Evolutionary conservation across 2,329 filamentous ascomycete genomes (phyloP).

Genomic region (Talaromyces sp.): DNA sequence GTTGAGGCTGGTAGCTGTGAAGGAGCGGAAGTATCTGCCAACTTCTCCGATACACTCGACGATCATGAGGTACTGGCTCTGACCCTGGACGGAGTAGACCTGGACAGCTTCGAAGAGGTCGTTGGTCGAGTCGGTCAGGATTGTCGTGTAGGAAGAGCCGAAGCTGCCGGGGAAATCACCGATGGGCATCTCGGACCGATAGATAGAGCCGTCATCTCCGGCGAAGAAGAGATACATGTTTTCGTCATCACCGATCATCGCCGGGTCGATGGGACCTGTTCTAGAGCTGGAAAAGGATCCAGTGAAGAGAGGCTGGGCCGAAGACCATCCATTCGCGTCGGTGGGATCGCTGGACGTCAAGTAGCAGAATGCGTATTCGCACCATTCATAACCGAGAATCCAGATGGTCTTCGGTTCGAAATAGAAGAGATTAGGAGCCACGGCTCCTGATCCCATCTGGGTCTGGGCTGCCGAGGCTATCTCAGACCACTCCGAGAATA

Average conservation of each 20-base stretch:
- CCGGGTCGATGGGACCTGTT: slow-evolving; percentile 59
- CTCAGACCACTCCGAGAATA: slow-evolving; percentile 50
- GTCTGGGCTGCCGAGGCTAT: slow-evolving; percentile 52
- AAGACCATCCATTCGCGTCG: slow-evolving; percentile 54
- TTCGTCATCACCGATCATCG: slow-evolving; percentile 55
- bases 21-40: slow-evolving; percentile 63
- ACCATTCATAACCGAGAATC: slow-evolving; percentile 65
- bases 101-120: slow-evolving; percentile 64
- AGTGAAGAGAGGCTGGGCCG: slow-evolving; percentile 51
- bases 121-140: slow-evolving; percentile 50
- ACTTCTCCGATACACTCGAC: slow-evolving; percentile 56
- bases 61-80: slow-evolving; percentile 61
- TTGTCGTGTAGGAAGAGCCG: slow-evolving; percentile 44
- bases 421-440: slow-evolving; percentile 60
- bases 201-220: slow-evolving; percentile 63
- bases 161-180: slow-evolving; percentile 58
- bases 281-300: slow-evolving; percentile 47
- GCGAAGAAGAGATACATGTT: slow-evolving; percentile 66
- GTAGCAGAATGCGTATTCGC: slow-evolving; percentile 56
- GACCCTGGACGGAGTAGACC: slow-evolving; percentile 56
- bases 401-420: slow-evolving; percentile 58
- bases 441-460: slow-evolving; percentile 41
- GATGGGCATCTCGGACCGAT: slow-evolving; percentile 59
- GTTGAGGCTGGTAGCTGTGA: slow-evolving; percentile 53
- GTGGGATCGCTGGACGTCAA: slow-evolving; percentile 54